Base-by-base conservation (phyloP, 352 stramenopile genomes). In the Globisporangium yorkense region DNA sequence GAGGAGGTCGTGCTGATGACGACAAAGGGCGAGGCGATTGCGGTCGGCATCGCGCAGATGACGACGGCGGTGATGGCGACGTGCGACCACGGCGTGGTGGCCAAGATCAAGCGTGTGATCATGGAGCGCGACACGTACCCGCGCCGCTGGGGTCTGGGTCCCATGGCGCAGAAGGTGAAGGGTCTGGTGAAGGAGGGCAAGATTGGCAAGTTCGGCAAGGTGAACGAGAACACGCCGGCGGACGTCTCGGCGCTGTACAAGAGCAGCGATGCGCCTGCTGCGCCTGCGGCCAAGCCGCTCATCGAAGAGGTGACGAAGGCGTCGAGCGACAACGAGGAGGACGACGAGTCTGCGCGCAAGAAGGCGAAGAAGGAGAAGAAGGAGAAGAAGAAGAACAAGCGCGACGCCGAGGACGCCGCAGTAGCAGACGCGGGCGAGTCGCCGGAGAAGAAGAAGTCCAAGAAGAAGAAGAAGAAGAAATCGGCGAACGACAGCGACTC, bases 111-210 rank as follows among this genome's bases (percentile, higher is more conserved):
- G 82, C 92, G 98, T 51, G 97, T 99, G 31, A 99, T 99, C 72
- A 99, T 99, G 98, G 98, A 99, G 87, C 80, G 98, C 40, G 98
- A 99, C 84, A 99, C 94, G 51, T 99, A 99, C 72, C 98, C 98
- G 33, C 86, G 97, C 68, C 84, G 96, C 57, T 99, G 98, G 98
- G 97, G 98, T 58, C 77, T 99, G 60, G 98, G 98, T 20, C 98
- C 97, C 2, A 98, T 99, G 85, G 98, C 98, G 4, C 91, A 98
- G 68, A 98, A 98, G 73, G 99, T 99, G 68, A 99, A 99, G 87
- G 81, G 77, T 12, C 80, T 99, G 12, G 97, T 99, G 24, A 97
- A 97, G 70, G 88, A 94, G 27, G 84, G 86, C 54, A 94, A 92
- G 73, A 92, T 95, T 58, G 86, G 84, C 75, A 95, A 95, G 72